Conservation (phyloP, 768 basidiomycete species). For the Omphalotus guepiniiformis region DNA sequence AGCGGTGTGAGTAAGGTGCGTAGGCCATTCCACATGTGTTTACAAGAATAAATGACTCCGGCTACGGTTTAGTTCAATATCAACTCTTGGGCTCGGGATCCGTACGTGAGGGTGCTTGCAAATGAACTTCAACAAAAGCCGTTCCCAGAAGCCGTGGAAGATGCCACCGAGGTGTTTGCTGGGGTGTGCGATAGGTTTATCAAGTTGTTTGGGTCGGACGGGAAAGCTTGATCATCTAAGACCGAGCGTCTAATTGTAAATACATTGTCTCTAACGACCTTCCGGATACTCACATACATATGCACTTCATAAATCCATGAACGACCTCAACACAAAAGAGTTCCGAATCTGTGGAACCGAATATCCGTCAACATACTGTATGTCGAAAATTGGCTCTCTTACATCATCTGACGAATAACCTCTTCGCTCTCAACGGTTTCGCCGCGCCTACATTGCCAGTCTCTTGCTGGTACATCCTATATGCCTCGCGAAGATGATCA, state of each 20-base stretch:
- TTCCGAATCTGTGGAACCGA: no score
- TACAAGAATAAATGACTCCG: not conserved
- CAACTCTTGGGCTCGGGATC: constrained; percentile 44
- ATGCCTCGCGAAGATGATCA: constrained; percentile 87
- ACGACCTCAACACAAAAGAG: no score
- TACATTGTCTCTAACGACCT: no score
- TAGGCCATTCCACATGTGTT: not conserved
- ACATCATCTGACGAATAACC: constrained; percentile 73
- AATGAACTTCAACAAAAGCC: constrained; percentile 30
- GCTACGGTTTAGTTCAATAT: constrained; percentile 28
- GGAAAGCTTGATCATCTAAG: no score
- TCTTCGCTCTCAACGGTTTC: constrained; percentile 63
- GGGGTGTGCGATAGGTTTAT: constrained; percentile 38
- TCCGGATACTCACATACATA: no score
- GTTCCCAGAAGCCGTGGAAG: constrained; percentile 43
- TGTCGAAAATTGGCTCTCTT: no score
- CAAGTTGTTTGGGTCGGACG: constrained; percentile 34
- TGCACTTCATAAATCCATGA: no score
- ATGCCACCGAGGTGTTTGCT: constrained; percentile 39
- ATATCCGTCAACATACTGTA: no score
- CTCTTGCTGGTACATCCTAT: constrained; percentile 76
- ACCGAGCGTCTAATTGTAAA: constrained; percentile 6
- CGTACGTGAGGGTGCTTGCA: constrained; percentile 33
- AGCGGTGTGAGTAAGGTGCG: constrained; percentile 42
- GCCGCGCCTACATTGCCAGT: constrained; percentile 80